Evolutionary conservation across 768 basidiomycete species (phyloP), one percentile per base, ranked within the genome.

Genomic region (Galerina marginata): DNA sequence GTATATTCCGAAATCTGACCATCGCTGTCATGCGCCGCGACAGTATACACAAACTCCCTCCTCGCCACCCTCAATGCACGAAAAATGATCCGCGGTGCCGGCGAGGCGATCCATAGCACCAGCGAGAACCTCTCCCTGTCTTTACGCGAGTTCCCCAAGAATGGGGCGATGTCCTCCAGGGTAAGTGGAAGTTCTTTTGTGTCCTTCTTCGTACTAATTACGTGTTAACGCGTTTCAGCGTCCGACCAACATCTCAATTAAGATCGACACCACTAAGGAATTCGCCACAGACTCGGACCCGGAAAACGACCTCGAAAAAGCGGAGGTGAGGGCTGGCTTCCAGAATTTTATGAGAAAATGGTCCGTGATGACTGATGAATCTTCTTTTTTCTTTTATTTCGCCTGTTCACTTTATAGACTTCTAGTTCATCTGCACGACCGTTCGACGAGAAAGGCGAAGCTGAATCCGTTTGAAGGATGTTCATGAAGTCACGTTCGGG

Each of bases 11-110:
- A 33, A 2, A 9, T 14, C 60, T 44, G 12, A 36, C 45, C 12
- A 39, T 33, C 42, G 36, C 14, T 38, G n/a, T 42, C 47, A 45
- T 15, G 49, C 14, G 40, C 33, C 2, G 37, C 16, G 7, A 7
- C 23, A 86, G 85, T 87, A 4, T 87, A 86, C 67, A 81, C 83
- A 42, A 87, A 86, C 67, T 80, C 84, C 4, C 80, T 87, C n/a
- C 78, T 87, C 9, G 84, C 84, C 0, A 86, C 85, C 0, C 77
- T 86, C 52, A 87, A 87, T 52, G 83, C 83, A 10, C 76, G 85
- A 5, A 80, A 79, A 54, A 77, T 75, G 72, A 78, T 86, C 53
- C 79, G 79, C 40, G 74, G 71, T 7, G 66, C 77, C 0, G 72
- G 72, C 2, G 78, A 79, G 43, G 75, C 71, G 4, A 69, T 81